These are phyloP conservation scores for Colletotrichum gigasporum DNA, from an alignment of 2,329 filamentous ascomycete species.

Conservation along the genomic window DNA sequence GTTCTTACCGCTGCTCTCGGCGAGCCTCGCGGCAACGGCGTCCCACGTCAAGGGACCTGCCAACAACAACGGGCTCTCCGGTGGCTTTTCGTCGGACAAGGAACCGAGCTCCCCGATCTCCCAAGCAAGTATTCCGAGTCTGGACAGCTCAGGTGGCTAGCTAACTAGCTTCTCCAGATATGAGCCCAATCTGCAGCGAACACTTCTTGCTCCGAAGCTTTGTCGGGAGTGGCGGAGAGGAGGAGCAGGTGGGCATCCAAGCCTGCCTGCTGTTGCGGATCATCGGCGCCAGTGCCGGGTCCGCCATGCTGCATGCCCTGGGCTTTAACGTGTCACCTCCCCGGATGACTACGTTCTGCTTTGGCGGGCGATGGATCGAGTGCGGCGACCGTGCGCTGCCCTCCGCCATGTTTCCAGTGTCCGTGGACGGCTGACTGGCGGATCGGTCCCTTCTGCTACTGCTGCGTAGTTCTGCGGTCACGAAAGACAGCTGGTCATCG, in stretches of 20 bases:
- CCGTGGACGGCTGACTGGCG: not conserved
- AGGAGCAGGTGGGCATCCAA: not conserved
- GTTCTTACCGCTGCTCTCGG: not conserved
- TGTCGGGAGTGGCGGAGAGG: not conserved
- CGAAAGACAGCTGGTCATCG: too few species aligned
- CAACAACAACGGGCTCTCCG: not conserved
- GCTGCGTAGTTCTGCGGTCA: too few species aligned
- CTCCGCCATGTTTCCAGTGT: not conserved
- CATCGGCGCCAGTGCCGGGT: not conserved
- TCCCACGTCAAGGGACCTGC: not conserved
- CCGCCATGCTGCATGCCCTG: not conserved
- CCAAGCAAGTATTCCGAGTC: too few species aligned
- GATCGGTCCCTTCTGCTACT: not conserved
- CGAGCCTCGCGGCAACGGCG: constrained; percentile 3
- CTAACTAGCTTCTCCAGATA: too few species aligned
- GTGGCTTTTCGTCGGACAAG: not conserved
- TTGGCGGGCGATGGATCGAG: too few species aligned
- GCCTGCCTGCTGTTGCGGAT: not conserved
- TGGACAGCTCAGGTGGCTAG: too few species aligned
- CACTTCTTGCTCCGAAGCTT: not conserved
- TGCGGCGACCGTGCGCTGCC: not conserved
- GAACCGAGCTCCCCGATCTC: too few species aligned
- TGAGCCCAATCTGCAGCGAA: constrained; percentile 1
- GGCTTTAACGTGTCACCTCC: not conserved
- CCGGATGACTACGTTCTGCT: not conserved